Evolutionary conservation across 2,329 filamentous ascomycete genomes (phyloP).

Genomic region (Waltergamsia citrina): DNA sequence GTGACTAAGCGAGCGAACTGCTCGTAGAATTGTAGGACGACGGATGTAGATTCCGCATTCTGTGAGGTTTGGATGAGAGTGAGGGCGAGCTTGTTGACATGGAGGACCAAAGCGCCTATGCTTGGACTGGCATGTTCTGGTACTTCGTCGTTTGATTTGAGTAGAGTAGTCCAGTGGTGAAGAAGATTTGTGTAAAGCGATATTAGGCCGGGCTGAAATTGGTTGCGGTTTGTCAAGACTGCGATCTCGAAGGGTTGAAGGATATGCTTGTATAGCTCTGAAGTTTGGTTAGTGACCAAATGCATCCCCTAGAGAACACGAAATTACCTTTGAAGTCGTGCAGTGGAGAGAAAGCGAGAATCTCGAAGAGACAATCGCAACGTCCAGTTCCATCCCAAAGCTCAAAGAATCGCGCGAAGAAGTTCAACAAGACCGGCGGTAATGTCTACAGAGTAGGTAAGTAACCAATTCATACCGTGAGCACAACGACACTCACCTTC

Average conservation of each 20-base stretch:
- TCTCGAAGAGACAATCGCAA: slow-evolving; percentile 42
- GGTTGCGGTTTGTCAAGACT: slow-evolving; percentile 35
- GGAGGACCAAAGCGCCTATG: slow-evolving; percentile 31
- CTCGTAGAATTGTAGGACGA: slow-evolving; percentile 63
- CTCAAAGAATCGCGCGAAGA: slow-evolving; percentile 42
- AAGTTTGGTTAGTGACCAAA: slow-evolving; percentile 10
- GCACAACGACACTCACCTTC: slow-evolving; percentile 45
- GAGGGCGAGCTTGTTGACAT: slow-evolving; percentile 46
- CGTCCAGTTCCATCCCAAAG: slow-evolving; percentile 54
- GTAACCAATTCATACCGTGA: no score
- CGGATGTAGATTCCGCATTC: slow-evolving; percentile 34
- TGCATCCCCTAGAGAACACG: not conserved
- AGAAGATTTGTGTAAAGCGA: slow-evolving; percentile 59
- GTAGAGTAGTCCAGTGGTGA: slow-evolving; percentile 42
- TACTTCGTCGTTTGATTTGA: slow-evolving; percentile 28
- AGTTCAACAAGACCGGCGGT: slow-evolving; percentile 36
- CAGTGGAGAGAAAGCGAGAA: slow-evolving; percentile 47
- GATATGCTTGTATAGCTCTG: slow-evolving; percentile 40
- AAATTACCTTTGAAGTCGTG: slow-evolving; percentile 43
- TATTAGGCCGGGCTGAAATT: slow-evolving; percentile 51
- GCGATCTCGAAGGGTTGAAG: slow-evolving; percentile 42
- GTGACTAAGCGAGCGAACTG: slow-evolving; percentile 47
- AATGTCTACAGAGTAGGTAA: no score
- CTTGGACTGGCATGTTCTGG: slow-evolving; percentile 24
- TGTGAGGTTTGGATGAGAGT: slow-evolving; percentile 47